Base-by-base conservation (phyloP, 2,329 filamentous ascomycete species). In the Thyridium curvatum region DNA sequence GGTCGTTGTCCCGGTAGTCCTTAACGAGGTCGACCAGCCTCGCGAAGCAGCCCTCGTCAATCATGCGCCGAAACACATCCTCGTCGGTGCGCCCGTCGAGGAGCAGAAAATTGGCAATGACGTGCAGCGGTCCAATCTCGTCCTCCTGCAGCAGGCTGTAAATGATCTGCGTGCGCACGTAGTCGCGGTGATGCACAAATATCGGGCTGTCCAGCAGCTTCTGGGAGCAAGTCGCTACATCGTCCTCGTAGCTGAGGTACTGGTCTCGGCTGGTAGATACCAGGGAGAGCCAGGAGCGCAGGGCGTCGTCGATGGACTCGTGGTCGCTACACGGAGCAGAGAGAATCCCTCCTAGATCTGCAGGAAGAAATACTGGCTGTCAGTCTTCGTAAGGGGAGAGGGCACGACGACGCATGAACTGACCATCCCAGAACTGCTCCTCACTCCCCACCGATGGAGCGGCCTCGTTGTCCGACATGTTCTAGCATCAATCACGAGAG, bases 111-210 rank as follows among this genome's bases (percentile, higher is more conserved):
- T 83, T 88, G 17, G 83, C 77, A 43, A 94, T 86, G 43, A 89
- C 73, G 59, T 94, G 86, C 34, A 98, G 71, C n/a, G 82, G 79
- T 28, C 79, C 77, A 14, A 77, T 65, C 48, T 94, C 86, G 53
- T 96, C 90, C 64, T 97, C 93, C 72, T 95, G 74, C 48, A 96
- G 66, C 38, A 98, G 71, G 59, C 88, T 90, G 62, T 94, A 89
- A 48, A 97, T 80, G 53, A 98, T 88, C 66, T 97, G 93, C 33
- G 79, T 85, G 46, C 91, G 86, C 46, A 97, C 86, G 63, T 98
- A 97, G 41, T 88, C 83, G 49, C 79, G 76, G 59, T 96, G 83
- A 12, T 72, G 63, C 18, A 66, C 63, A 60, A 94, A 98, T 33
- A 97, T 69, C 14, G 68, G 66, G 57, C 89, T 89, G 38, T 82